These are phyloP conservation scores for Pseudocercospora pini-densiflorae DNA, from an alignment of 2,329 filamentous ascomycete genomes.

Conservation along the genomic window DNA sequence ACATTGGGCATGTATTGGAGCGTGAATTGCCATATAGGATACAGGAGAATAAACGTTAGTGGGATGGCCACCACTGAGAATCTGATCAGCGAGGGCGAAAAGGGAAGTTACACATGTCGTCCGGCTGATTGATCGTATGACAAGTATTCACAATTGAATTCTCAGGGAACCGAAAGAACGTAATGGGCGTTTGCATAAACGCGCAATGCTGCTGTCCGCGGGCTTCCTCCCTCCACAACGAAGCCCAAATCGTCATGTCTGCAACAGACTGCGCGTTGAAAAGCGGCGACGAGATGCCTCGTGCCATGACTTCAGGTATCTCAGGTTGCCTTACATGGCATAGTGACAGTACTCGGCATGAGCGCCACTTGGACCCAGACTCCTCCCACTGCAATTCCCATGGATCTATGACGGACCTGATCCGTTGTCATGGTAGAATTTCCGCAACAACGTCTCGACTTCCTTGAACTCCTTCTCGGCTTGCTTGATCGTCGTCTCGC, in stretches of 20 bases:
- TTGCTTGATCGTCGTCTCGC: constrained; percentile 69
- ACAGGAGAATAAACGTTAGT: not conserved
- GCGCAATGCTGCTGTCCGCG: not conserved
- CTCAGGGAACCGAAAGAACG: not conserved
- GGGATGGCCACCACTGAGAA: not conserved
- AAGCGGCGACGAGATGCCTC: not conserved
- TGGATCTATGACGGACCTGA: not conserved
- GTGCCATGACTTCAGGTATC: not conserved
- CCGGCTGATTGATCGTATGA: not conserved
- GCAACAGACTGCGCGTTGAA: not conserved
- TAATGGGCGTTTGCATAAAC: not conserved
- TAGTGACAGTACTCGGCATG: not conserved
- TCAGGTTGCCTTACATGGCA: not conserved
- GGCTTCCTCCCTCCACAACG: not conserved
- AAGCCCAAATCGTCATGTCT: not conserved
- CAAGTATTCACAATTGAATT: not conserved
- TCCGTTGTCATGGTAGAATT: constrained; percentile 62
- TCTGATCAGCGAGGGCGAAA: not conserved
- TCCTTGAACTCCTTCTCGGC: constrained; percentile 79
- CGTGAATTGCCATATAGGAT: not conserved
- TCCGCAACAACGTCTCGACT: constrained; percentile 70
- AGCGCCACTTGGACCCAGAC: not conserved
- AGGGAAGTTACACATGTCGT: not conserved
- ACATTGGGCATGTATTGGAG: not conserved
- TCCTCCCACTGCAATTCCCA: not conserved